Evolutionary conservation across 257 asterid genomes (phyloP), one percentile per base, ranked within the genome.

Genomic region (Nicotiana paniculata): DNA sequence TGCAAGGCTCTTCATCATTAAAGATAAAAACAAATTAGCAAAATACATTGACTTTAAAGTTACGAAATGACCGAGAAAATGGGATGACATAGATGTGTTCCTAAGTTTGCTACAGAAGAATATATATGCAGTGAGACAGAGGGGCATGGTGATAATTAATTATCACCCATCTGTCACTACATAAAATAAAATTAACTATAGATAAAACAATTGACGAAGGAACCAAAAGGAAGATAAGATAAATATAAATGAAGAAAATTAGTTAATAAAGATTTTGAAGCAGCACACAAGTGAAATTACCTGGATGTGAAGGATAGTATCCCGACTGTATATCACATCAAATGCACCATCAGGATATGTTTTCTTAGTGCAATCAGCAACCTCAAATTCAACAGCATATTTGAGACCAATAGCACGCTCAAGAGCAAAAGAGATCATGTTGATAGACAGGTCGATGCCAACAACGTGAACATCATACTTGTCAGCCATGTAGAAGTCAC

Each of bases 371-470:
- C 98, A 94, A 78, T 96, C 99, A 75, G 98, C 97, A 85, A 96
- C 99, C 91, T 96, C 99, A 85, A 96, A 94, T 84, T 96, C 98
- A 81, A 96, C 98, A n/a, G 98, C 88, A 82, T 91, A 93, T 3
- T 88, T 90, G 88, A 92, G 98, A 72, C 98, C 96, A 70, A 94
- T 90, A 37, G 97, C 98, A 70, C 88, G 97, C 84, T 96, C 99
- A 77, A 96, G 89, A 24, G 99, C 99, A 77, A 96, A 92, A n/a
- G 98, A 94, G 55, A 96, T 89, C 99, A 96, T 96, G 84, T 96
- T 94, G 86, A 94, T 68, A 6, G 98, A 96, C 86, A 94, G 95
- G 83, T 96, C 99, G 54, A 96, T 94, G 82, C 92, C 99, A 55
- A 96, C 97, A 21, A 96, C 98, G 84, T 96, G 95, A 84, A 91